Evolutionary conservation across 2,329 filamentous ascomycete species (phyloP).

Genomic region (Fusarium nurragi): DNA sequence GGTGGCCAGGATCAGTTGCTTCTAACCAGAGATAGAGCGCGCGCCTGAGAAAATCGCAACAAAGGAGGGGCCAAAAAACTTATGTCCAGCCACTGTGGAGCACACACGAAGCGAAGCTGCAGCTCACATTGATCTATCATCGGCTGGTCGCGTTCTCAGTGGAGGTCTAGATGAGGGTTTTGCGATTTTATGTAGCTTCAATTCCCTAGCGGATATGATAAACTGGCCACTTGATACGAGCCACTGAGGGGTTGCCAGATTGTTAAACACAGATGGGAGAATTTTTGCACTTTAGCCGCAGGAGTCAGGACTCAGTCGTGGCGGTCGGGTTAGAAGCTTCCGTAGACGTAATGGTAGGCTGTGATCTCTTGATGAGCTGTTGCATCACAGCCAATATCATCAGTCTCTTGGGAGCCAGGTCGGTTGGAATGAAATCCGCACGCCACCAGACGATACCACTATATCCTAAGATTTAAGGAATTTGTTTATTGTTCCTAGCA

Average conservation of each 20-base stretch:
- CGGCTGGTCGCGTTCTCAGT: conserved; percentile 14
- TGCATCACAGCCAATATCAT: conserved; percentile 3
- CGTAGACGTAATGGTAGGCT: conserved; percentile 1
- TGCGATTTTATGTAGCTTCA: conserved; percentile 18
- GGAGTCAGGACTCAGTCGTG: not conserved
- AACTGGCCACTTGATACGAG: conserved; percentile 5
- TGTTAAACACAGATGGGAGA: conserved; percentile 13
- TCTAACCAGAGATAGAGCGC: conserved; percentile 24
- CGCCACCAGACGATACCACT: too few species aligned
- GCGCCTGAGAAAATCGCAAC: conserved; percentile 14
- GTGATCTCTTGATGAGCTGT: conserved; percentile 7
- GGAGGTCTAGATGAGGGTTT: conserved; percentile 23
- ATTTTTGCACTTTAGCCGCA: not conserved
- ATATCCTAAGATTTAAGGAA: too few species aligned
- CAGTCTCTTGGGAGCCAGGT: conserved; percentile 1
- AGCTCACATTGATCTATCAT: conserved; percentile 35
- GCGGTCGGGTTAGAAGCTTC: not conserved
- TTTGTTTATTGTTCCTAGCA: too few species aligned
- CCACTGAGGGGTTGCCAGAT: conserved; percentile 25
- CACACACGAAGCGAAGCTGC: conserved; percentile 29
- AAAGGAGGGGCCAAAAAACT: conserved; percentile 33
- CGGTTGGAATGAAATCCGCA: too few species aligned
- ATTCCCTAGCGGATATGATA: not conserved
- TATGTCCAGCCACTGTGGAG: conserved; percentile 36
- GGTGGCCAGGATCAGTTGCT: conserved; percentile 17